Base-by-base conservation (phyloP, 2,329 filamentous ascomycete species). In the Cytospora chrysosperma region DNA sequence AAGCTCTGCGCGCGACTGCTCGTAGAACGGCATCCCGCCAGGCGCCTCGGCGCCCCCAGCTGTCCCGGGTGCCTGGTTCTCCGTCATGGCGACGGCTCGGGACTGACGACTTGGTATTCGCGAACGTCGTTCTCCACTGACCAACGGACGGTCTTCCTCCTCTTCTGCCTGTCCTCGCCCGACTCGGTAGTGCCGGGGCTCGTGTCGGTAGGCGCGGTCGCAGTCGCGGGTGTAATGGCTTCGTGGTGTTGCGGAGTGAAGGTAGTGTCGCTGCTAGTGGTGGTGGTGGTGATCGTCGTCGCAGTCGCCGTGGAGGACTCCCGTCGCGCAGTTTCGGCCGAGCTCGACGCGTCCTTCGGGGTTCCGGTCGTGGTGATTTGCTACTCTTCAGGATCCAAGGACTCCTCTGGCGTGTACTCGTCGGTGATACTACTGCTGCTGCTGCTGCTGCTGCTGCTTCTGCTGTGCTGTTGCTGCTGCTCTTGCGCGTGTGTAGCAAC, bases 1-100 rank as follows among this genome's bases (percentile, higher is more conserved):
- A 4, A 92, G 79, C 63, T 89, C 87, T 63, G 84, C 81, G 64
- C 89, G 83, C 55, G 90, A 81, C 71, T 88, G 88, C 74, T 92
- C 89, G 75, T 92, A 92, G 76, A 89, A 92, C 21, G 88, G 87
- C 58, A 75, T 78, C 73, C 63, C 82, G 24, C 63, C 78, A 21
- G 80, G 78, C 50, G 79, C 77, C 68, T 85, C 81, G 5, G 74
- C 67, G 32, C 69, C 56, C 52, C 74, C 72, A n/a, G 67, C 64
- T 8, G 70, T 64, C 59, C 74, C 71, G 4, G 43, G n/a, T 47
- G 43, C n/a, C 43, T 67, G 59, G 49, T 74, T 75, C 61, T 76
- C 75, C 7, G 72, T 64, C 71, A 77, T 74, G 24, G 52, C 67
- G 57, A 47, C 43, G n/a, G 4, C 13, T 13, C n/a, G n/a, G 43